These are phyloP conservation scores for Rachicladosporium sp. DNA, from an alignment of 2,329 filamentous ascomycete species.

Conservation along the genomic window DNA sequence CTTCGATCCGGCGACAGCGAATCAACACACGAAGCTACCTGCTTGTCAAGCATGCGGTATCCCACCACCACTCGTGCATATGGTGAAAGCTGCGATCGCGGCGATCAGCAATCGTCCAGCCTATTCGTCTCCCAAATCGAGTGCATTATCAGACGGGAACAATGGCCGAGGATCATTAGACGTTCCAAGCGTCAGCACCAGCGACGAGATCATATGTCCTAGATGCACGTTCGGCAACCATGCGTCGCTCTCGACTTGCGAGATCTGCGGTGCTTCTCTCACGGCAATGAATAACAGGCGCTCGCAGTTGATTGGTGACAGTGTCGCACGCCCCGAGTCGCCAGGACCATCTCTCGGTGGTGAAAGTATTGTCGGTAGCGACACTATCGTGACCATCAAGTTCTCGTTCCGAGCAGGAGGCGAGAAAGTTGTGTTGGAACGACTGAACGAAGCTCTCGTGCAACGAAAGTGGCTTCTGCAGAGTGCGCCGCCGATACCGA, in stretches of 20 bases:
- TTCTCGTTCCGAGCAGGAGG: constrained; percentile 84
- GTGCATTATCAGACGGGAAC: constrained; percentile 2
- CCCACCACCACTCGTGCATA: constrained; percentile 68
- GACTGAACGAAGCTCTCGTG: constrained; percentile 73
- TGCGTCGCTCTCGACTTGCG: constrained; percentile 70
- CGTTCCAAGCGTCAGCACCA: neutral
- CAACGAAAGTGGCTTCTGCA: constrained; percentile 94
- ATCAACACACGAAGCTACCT: constrained; percentile 64
- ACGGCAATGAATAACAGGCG: constrained; percentile 38
- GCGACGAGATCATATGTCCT: constrained; percentile 43
- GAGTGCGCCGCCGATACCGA: constrained; percentile 76
- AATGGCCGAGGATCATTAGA: neutral
- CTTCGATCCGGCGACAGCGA: constrained; percentile 76
- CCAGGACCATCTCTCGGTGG: constrained; percentile 56
- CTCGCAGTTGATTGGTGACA: constrained; percentile 21
- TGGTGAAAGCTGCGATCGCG: constrained; percentile 76
- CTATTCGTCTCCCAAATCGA: too few relatives aligned
- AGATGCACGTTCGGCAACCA: constrained; percentile 92
- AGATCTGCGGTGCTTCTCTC: constrained; percentile 77
- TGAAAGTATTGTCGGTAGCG: constrained; percentile 36
- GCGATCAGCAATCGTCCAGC: constrained; percentile 49
- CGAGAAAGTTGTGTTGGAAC: constrained; percentile 79
- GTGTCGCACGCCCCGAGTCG: constrained; percentile 51
- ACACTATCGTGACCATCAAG: constrained; percentile 67
- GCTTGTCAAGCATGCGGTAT: constrained; percentile 91